These are phyloP conservation scores for Fusarium tuaranense DNA, from an alignment of 2,329 filamentous ascomycete species.

Conservation along the genomic window DNA sequence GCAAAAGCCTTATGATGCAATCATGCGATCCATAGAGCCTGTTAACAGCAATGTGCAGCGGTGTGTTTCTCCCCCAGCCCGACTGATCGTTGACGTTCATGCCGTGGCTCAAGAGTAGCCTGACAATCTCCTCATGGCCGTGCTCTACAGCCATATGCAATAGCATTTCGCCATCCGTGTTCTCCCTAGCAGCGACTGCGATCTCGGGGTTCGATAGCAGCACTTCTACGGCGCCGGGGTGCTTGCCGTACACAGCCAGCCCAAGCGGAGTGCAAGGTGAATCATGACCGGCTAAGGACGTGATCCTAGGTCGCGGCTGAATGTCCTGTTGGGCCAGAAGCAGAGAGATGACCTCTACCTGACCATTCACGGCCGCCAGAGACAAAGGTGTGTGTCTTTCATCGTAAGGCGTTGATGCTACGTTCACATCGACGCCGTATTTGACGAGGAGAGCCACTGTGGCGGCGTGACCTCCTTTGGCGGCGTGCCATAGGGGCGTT, in stretches of 20 bases:
- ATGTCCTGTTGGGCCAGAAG: background rate
- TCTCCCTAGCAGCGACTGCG: background rate
- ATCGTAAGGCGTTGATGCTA: too few species aligned
- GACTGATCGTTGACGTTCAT: background rate
- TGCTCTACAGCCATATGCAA: background rate
- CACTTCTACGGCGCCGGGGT: background rate
- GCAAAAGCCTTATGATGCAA: background rate
- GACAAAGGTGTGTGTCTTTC: background rate
- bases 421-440: background rate
- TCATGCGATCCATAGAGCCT: background rate
- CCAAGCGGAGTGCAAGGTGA: background rate
- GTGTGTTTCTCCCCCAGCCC: background rate
- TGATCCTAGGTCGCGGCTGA: background rate
- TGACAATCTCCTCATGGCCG: background rate
- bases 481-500: background rate
- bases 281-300: rapidly evolving
- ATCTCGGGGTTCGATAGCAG: background rate
- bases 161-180: background rate
- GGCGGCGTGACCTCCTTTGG: background rate
- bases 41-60: background rate
- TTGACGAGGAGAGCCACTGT: background rate
- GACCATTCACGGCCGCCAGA: background rate
- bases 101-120: background rate
- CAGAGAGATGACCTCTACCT: background rate
- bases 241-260: background rate